Evolutionary conservation across 2,329 filamentous ascomycete species (phyloP), one percentile per base, ranked within the genome.

Genomic region (Boeremia lycopersici): DNA sequence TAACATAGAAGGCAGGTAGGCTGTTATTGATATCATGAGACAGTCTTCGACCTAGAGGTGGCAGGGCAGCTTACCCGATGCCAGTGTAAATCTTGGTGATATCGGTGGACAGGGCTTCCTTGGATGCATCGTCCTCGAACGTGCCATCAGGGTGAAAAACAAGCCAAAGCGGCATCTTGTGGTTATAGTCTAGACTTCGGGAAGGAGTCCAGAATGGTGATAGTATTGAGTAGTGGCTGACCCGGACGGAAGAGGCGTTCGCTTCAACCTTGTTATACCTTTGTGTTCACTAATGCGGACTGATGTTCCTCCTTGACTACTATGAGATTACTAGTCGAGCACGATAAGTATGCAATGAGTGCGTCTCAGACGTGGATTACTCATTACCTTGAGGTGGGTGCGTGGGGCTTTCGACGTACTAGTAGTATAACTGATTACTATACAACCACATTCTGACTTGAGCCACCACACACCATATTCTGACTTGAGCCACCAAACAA

Each of bases 1-100:
- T 67, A 2, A 78, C 77, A 49, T 78, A 79, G 59, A 79, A 79
- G 5, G 72, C 66, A 0, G 77, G 77, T 0, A 79, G 69, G 6
- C 48, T 50, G 15, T 41, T 17, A 15, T 41, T 17, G 10, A 5
- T n/a, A 3, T 30, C 12, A 23, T 49, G 6, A 50, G 39, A 28
- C 4, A 5, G 35, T 2, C n/a, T 19, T 30, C 10, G 6, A 3
- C 23, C n/a, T 12, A 38, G 5, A 5, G 13, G 28, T 8, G 6
- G 4, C 6, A 17, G 25, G 4, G 15, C 9, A 19, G 1, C 47
- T 31, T 31, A 43, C 47, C 71, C 64, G 33, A 73, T 50, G 11
- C 29, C 13, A 4, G 60, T 61, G 59, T 79, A 80, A 50, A 78
- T 69, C 43, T 74, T 69, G 44, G 74, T 77, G 40, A 78, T 72